Base-by-base conservation (phyloP, 176 grass and related monocot genomes). In the Aegilops sharonensis region DNA sequence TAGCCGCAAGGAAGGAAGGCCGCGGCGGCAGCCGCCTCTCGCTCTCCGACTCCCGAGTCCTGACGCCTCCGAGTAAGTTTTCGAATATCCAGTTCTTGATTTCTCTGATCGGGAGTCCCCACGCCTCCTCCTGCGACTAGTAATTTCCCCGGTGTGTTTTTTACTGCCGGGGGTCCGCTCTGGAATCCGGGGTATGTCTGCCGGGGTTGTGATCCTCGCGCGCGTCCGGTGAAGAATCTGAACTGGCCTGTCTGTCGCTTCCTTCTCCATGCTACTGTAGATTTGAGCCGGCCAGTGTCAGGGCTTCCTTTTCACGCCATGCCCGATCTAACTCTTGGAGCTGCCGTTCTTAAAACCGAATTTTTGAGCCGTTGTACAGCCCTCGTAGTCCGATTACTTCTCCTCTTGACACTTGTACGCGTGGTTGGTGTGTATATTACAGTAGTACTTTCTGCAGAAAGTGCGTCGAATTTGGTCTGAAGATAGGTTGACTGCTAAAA, bases 31-130 rank as follows among this genome's bases (percentile, higher is more conserved):
- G 45, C 45, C 47, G 4, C 48, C 13, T 52, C 48, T 52, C 25
- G 25, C 48, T 17, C 14, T 6, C 48, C 48, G 48, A 15, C 45
- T 20, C 30, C 30, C 3, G 30, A 31, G 30, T 3, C 30, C 61
- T 43, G 64, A 18, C 9, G 17, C 62, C 12, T 76, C 32, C 83
- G 64, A 86, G 83, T 90, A 80, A 89, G 88, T 68, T 12, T 8
- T 24, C 11, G 8, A 61, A 62, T 17, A 52, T 62, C 5, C 36
- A 0, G 35, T 29, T 37, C 47, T 69, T 31, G 88, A 62, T 62
- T 82, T 61, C 23, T 52, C 30, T 77, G 78, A 77, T 39, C 88
- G 21, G 6, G 70, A 11, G 36, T 25, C 25, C 25, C 25, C 25
- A 25, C 25, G 25, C 25, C 25, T 25, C 25, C 25, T 25, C 25